A percentile compares a stretch with the other conserved stretches of the same genome.
phyloP scores from a whole-genome alignment of 2,329 filamentous ascomycete genomes.

The Cladosporium velox region DNA sequence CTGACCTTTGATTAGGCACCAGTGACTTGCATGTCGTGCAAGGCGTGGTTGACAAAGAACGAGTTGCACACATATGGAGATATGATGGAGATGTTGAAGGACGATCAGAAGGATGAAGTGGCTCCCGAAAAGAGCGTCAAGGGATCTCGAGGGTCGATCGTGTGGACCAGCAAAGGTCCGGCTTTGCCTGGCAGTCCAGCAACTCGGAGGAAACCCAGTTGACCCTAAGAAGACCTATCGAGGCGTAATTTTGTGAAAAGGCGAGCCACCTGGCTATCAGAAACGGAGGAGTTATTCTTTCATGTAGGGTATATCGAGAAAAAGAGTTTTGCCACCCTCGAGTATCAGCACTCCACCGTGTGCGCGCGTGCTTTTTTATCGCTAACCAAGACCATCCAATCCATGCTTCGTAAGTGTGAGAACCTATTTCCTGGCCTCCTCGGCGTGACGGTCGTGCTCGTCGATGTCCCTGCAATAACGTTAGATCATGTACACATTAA shows the following conservation, averaged over 20 bases:
- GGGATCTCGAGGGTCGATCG: background rate
- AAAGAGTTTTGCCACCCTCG: slow-evolving; percentile 9
- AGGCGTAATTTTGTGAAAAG: background rate
- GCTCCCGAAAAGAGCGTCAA: background rate
- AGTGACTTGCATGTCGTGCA: slow-evolving; percentile 16
- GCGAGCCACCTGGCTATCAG: background rate
- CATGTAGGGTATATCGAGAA: slow-evolving; percentile 21
- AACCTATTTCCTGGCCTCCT: slow-evolving; percentile 16
- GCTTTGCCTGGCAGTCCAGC: background rate
- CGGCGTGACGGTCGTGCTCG: slow-evolving; percentile 24
- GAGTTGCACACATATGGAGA: slow-evolving; percentile 3
- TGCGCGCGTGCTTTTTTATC: slow-evolving; percentile 14
- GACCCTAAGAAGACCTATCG: background rate
- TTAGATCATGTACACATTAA: slow-evolving; percentile 2
- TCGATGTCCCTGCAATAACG: slow-evolving; percentile 24
- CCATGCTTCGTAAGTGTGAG: slow-evolving; percentile 18
- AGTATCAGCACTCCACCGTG: slow-evolving; percentile 11
- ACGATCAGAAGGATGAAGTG: background rate
- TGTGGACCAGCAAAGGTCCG: background rate
- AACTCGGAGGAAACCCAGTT: background rate
- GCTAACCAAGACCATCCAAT: slow-evolving; percentile 19
- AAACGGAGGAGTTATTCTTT: slow-evolving; percentile 11
- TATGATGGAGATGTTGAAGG: background rate
- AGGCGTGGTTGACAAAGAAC: slow-evolving; percentile 12
- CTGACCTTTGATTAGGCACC: slow-evolving; percentile 17